Conservation (phyloP, 2,329 filamentous ascomycete species). For the Ceratocystiopsis sp. region DNA sequence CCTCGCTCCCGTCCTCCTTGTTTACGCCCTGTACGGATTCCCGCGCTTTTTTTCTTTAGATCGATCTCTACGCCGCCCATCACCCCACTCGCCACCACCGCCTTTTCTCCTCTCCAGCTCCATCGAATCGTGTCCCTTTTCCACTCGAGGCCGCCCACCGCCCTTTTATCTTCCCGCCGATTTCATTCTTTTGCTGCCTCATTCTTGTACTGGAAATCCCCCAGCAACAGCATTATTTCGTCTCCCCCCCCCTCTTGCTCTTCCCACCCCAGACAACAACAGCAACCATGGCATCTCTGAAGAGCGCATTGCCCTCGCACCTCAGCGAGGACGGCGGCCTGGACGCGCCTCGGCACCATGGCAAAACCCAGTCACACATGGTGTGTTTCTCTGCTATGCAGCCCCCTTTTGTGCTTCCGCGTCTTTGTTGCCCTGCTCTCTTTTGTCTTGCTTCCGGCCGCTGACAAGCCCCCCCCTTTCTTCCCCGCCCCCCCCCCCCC, state of each 20-base stretch:
- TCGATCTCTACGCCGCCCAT: background rate
- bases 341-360: constrained; percentile 49
- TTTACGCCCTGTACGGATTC: background rate
- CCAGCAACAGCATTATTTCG: no score
- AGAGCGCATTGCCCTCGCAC: constrained; percentile 67
- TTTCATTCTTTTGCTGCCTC: no score
- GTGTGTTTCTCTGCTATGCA: constrained; percentile 32
- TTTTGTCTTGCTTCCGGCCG: background rate
- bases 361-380: constrained; percentile 76
- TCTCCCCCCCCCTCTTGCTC: no score
- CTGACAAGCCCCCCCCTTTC: constrained; percentile 9
- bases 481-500: no score
- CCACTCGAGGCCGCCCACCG: no score
- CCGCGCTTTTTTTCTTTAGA: background rate
- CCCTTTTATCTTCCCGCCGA: no score
- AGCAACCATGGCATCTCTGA: constrained; percentile 38
- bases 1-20: background rate
- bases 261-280: no score
- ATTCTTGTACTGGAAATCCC: no score
- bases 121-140: no score
- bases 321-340: constrained; percentile 39
- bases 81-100: constrained; percentile 20
- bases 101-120: no score
- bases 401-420: no score
- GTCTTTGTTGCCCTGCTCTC: background rate